A percentile compares a stretch with the other conserved stretches of the same genome.
Evolutionary conservation across 75 land plant genomes (phyloP).

Genomic region (Pseudotsuga menziesii): DNA sequence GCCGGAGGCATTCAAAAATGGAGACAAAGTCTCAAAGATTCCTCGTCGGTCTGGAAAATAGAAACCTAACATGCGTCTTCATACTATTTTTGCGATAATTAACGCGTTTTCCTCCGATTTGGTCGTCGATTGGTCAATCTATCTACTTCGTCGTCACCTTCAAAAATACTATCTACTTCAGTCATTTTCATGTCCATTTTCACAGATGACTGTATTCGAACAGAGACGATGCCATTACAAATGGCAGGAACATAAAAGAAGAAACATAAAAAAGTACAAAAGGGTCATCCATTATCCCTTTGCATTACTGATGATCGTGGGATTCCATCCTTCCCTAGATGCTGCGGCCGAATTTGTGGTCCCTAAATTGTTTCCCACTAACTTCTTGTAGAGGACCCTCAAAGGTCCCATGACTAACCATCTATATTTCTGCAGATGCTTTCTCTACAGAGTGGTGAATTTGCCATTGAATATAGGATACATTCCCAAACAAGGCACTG

Average conservation of each 20-base stretch:
- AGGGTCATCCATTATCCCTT: constrained; percentile 48
- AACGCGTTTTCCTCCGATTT: no score
- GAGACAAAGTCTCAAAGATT: no score
- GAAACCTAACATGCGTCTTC: no score
- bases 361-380: constrained; percentile 63
- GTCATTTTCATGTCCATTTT: constrained; percentile 30
- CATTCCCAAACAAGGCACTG: constrained; percentile 13
- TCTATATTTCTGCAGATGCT: background rate
- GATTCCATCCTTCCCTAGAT: constrained; percentile 74
- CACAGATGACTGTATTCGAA: background rate
- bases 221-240: no score
- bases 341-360: constrained; percentile 71
- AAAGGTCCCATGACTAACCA: constrained; percentile 21
- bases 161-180: constrained; percentile 59
- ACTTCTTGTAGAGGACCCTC: constrained; percentile 45
- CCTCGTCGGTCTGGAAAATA: no score
- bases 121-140: no score
- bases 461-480: constrained; percentile 1
- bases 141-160: no score
- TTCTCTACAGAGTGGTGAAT: constrained; percentile 2
- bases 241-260: no score
- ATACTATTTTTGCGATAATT: no score
- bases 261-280: no score
- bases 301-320: constrained; percentile 53
- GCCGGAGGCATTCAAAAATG: no score